Evolutionary conservation across 2,329 filamentous ascomycete genomes (phyloP).

Genomic region (Alternaria triticina): DNA sequence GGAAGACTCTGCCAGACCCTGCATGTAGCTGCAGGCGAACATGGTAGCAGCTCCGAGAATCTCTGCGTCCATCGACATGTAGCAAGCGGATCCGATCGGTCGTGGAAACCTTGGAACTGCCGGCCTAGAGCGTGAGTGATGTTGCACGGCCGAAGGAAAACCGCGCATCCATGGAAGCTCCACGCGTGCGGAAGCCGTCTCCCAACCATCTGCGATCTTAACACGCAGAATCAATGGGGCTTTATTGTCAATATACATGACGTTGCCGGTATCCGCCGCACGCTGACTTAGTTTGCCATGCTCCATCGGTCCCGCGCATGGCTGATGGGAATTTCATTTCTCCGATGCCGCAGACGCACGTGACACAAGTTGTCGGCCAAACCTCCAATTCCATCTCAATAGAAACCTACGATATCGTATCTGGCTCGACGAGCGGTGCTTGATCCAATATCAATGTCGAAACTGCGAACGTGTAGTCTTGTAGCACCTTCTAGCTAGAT

Average conservation of each 20-base stretch:
- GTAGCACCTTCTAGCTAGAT: conserved; percentile 26
- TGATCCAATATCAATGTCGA: conserved; percentile 30
- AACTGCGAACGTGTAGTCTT: conserved; percentile 25
- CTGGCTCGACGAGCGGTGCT: conserved; percentile 1
- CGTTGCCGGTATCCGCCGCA: conserved; percentile 8
- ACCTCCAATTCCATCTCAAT: conserved; percentile 3
- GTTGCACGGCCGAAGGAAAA: not conserved
- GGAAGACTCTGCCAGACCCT: conserved; percentile 11
- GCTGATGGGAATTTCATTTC: conserved; percentile 4
- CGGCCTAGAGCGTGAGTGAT: not conserved
- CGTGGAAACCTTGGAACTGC: not conserved
- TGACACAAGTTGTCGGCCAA: conserved; percentile 11
- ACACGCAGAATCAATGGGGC: not conserved
- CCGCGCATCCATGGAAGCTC: not conserved
- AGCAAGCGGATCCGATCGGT: conserved; percentile 8
- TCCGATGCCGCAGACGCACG: conserved; percentile 21
- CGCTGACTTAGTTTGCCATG: not conserved
- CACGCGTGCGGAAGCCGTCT: conserved; percentile 1
- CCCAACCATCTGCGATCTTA: not conserved
- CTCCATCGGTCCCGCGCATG: conserved; percentile 3
- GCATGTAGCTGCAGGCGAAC: conserved; percentile 10
- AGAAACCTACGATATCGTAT: conserved; percentile 1
- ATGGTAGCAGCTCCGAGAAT: conserved; percentile 19
- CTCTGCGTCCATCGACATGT: conserved; percentile 11
- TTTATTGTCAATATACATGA: not conserved